Percentiles rank a stretch among this genome's conserved stretches.
Evolutionary conservation across 2,329 filamentous ascomycete genomes (phyloP).

Genomic region (Stagonosporopsis vannaccii): DNA sequence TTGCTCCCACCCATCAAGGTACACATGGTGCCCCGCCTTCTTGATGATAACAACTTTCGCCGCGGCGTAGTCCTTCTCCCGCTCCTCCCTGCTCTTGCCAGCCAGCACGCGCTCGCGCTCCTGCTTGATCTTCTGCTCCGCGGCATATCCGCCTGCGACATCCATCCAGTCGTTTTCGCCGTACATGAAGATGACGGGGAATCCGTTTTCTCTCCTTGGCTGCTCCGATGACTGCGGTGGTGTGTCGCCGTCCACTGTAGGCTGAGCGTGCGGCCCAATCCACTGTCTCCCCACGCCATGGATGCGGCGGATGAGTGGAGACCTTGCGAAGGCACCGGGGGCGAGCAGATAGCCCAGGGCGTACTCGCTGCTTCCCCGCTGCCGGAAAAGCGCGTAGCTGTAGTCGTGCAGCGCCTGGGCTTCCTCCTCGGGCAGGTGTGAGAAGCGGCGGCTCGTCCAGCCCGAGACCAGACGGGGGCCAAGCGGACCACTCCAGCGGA

Average conservation of each 20-base stretch:
- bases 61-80: conserved; percentile 74
- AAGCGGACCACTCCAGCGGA: conserved; percentile 86
- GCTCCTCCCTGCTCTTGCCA: conserved; percentile 71
- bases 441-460: conserved; percentile 93
- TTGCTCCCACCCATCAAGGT: conserved; percentile 73
- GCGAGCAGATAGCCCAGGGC: conserved; percentile 91
- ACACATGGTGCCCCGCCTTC: conserved; percentile 75
- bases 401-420: conserved; percentile 89
- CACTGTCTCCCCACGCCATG: conserved; percentile 82
- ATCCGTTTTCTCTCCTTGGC: conserved; percentile 66
- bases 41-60: conserved; percentile 82
- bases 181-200: conserved; percentile 92
- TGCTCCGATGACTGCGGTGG: conserved; percentile 17
- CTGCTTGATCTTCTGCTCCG: conserved; percentile 78
- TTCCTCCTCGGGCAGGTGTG: conserved; percentile 81
- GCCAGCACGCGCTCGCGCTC: conserved; percentile 68
- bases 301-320: conserved; percentile 85
- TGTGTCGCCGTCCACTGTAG: conserved; percentile 36
- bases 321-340: conserved; percentile 89
- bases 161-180: conserved; percentile 99
- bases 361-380: conserved; percentile 92
- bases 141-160: conserved; percentile 80
- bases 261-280: conserved; percentile 41
- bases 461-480: conserved; percentile 92
- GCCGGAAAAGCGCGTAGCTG: conserved; percentile 91